phyloP scores from a whole-genome alignment of 2,329 filamentous ascomycete species.

The Cladosporium austrohemisphaericum region DNA sequence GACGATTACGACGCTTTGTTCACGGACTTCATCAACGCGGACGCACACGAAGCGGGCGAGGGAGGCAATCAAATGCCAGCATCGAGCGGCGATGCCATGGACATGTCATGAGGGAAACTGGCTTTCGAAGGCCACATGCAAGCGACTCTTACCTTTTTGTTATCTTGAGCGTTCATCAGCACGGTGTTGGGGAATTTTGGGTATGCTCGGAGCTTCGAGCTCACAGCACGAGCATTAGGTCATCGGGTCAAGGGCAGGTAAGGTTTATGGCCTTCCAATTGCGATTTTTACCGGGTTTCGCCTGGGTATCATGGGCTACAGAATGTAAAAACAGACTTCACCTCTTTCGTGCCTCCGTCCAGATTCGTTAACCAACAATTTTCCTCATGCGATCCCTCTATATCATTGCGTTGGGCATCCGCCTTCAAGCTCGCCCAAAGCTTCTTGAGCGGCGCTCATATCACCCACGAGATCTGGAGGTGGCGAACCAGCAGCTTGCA shows the following conservation, averaged over 20 bases:
- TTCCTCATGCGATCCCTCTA: neutral
- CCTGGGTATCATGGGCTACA: constrained; percentile 16
- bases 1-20: constrained; percentile 62
- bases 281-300: neutral
- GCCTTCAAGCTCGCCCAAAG: constrained; percentile 51
- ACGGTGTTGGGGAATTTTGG: constrained; percentile 23
- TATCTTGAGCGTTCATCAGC: constrained; percentile 24
- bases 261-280: neutral
- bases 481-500: constrained; percentile 92
- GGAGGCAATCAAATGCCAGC: constrained; percentile 8
- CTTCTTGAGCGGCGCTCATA: constrained; percentile 76
- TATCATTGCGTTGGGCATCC: constrained; percentile 61
- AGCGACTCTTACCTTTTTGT: neutral
- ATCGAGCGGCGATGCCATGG: constrained; percentile 11
- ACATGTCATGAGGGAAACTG: constrained; percentile 19
- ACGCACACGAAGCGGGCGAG: neutral
- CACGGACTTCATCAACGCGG: constrained; percentile 52
- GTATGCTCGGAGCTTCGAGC: neutral
- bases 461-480: constrained; percentile 88
- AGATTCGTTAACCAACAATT: neutral
- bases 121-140: neutral
- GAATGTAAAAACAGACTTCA: constrained; percentile 9
- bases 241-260: too few relatives aligned
- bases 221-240: constrained; percentile 9
- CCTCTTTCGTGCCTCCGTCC: neutral